Evolutionary conservation across 768 basidiomycete genomes (phyloP).

Genomic region (Trametes villosa): DNA sequence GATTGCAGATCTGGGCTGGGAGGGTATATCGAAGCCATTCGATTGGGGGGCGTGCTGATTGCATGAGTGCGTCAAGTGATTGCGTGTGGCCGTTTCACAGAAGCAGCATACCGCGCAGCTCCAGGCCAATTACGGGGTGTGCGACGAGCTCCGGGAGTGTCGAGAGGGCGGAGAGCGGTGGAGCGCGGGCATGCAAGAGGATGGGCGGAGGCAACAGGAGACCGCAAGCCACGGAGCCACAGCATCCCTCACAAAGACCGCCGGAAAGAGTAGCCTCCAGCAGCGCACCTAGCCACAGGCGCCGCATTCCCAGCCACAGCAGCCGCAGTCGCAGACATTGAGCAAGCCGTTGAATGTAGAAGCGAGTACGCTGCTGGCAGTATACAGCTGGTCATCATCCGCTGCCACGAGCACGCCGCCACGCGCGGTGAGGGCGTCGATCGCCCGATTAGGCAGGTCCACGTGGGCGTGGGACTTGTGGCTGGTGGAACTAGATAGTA

Average conservation of each 20-base stretch:
- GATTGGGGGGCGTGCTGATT: slow-evolving; percentile 9
- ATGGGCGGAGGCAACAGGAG: slow-evolving; percentile 13
- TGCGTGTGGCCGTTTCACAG: slow-evolving; percentile 2
- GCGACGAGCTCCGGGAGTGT: slow-evolving; percentile 4
- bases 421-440: slow-evolving; percentile 16
- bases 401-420: slow-evolving; percentile 9
- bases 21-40: slow-evolving; percentile 23
- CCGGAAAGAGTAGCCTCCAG: slow-evolving; percentile 6
- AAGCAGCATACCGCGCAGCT: slow-evolving; percentile 11
- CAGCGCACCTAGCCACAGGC: background rate
- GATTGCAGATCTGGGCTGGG: slow-evolving; percentile 22
- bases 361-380: background rate
- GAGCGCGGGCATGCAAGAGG: slow-evolving; percentile 16
- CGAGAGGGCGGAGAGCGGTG: background rate
- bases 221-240: slow-evolving; percentile 14
- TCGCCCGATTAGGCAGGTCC: slow-evolving; percentile 13
- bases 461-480: slow-evolving; percentile 41
- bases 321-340: slow-evolving; percentile 1
- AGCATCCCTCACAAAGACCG: slow-evolving; percentile 22
- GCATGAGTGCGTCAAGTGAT: slow-evolving; percentile 15
- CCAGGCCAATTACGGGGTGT: slow-evolving; percentile 2
- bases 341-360: background rate
- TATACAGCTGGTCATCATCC: background rate
- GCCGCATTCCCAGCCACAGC: slow-evolving; percentile 3
- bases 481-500: slow-evolving; percentile 49